These are phyloP conservation scores for Candida sonorensis DNA, from an alignment of 805 yeast genomes.

Conservation along the genomic window DNA sequence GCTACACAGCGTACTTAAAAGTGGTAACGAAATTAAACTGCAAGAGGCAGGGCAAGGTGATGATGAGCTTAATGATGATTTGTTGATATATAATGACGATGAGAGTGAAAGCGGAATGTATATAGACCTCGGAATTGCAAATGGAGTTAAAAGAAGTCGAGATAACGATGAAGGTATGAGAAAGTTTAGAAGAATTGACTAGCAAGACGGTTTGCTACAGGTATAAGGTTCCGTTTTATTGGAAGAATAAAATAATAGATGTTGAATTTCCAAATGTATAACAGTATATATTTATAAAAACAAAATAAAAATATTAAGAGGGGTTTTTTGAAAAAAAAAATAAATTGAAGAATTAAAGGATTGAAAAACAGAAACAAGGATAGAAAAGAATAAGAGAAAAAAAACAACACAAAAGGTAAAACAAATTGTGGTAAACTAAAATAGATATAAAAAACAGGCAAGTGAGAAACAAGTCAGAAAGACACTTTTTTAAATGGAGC, in stretches of 20 bases:
- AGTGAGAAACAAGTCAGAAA: neutral
- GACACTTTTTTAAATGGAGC: conserved; percentile 3
- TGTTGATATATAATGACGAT: conserved; percentile 7
- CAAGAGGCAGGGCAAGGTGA: conserved; percentile 22
- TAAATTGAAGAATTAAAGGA: no score
- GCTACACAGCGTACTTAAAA: no score
- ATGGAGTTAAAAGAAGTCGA: conserved; percentile 18
- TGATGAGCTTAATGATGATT: conserved; percentile 19
- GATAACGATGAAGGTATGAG: conserved; percentile 7
- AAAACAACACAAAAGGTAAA: neutral
- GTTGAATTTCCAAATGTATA: no score
- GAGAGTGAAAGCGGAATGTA: conserved; percentile 20
- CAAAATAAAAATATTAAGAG: no score
- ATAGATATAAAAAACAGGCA: neutral
- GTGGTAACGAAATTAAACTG: conserved; percentile 17
- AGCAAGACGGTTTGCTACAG: no score
- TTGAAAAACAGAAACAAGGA: no score
- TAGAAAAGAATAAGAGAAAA: no score
- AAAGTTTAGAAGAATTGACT: conserved; percentile 3
- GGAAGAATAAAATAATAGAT: no score
- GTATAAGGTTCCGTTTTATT: no score
- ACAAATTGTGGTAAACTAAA: neutral
- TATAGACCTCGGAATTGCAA: conserved; percentile 18
- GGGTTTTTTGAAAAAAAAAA: no score
- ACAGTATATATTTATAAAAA: no score